Conservation (phyloP, 768 basidiomycete species). For the Suillus cothurnatus region DNA sequence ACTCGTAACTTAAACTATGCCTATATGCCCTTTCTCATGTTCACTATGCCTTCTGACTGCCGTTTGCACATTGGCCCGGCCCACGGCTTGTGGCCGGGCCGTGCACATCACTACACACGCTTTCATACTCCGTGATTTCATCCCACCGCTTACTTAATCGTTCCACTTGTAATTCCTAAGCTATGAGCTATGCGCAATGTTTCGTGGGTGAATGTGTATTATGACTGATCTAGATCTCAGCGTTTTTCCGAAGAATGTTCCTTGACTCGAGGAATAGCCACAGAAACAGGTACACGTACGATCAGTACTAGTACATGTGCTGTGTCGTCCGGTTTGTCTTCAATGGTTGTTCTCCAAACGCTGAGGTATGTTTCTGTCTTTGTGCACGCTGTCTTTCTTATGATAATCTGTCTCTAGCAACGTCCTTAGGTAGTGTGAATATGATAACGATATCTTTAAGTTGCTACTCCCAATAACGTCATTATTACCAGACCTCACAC, state of each 20-base stretch:
- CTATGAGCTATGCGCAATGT: background rate
- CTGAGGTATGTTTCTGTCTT: background rate
- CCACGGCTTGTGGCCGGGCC: too few relatives aligned
- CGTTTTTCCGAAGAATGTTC: background rate
- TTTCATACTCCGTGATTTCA: background rate
- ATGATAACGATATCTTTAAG: background rate
- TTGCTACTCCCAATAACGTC: background rate
- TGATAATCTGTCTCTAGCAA: background rate
- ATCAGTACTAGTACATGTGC: background rate
- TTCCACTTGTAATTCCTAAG: background rate
- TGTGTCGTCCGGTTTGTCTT: background rate
- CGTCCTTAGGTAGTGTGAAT: background rate
- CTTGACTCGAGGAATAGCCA: background rate
- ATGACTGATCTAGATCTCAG: background rate
- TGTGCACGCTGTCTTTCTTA: background rate
- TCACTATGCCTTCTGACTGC: background rate
- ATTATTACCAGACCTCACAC: background rate
- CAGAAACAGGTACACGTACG: background rate
- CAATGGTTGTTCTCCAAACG: background rate
- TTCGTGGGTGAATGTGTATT: too few relatives aligned
- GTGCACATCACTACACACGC: too few relatives aligned
- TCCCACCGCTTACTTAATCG: background rate
- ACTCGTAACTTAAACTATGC: background rate
- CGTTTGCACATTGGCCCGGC: background rate
- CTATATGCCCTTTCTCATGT: background rate